phyloP scores from a whole-genome alignment of 176 grass and related monocot genomes.

The Hsuehochloa calcarea region DNA sequence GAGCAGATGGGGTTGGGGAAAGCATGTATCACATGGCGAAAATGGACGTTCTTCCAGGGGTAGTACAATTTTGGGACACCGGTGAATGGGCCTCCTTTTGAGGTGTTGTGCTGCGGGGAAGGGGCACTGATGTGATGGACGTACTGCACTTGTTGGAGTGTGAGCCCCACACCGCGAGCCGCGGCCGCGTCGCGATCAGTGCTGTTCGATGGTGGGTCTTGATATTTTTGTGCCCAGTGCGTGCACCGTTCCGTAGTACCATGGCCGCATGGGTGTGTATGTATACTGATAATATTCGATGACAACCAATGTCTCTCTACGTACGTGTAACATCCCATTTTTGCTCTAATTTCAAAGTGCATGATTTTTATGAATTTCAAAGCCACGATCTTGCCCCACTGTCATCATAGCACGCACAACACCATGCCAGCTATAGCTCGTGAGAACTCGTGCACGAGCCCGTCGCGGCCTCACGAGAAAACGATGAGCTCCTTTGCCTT shows the following conservation, averaged over 20 bases:
- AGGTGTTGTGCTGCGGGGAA: neutral
- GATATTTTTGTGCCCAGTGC: neutral
- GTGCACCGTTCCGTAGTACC: neutral
- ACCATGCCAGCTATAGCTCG: no score
- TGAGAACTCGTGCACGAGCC: no score
- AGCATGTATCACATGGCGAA: constrained; percentile 47
- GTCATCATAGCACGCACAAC: no score
- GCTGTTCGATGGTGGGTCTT: neutral
- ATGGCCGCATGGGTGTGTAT: neutral
- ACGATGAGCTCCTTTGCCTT: no score
- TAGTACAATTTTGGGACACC: no score
- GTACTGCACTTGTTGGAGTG: neutral
- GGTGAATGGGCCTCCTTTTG: neutral
- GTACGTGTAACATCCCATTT: no score
- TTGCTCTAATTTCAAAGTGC: no score
- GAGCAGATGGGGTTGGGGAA: neutral
- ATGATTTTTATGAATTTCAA: no score
- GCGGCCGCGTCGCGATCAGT: neutral
- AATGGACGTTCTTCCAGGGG: neutral
- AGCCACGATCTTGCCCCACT: no score
- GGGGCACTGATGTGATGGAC: neutral
- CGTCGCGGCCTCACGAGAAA: no score
- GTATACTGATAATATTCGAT: neutral
- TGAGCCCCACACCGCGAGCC: neutral
- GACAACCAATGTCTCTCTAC: neutral